Evolutionary conservation across 805 yeast species (phyloP).

Genomic region (Torulaspora microellipsoides): DNA sequence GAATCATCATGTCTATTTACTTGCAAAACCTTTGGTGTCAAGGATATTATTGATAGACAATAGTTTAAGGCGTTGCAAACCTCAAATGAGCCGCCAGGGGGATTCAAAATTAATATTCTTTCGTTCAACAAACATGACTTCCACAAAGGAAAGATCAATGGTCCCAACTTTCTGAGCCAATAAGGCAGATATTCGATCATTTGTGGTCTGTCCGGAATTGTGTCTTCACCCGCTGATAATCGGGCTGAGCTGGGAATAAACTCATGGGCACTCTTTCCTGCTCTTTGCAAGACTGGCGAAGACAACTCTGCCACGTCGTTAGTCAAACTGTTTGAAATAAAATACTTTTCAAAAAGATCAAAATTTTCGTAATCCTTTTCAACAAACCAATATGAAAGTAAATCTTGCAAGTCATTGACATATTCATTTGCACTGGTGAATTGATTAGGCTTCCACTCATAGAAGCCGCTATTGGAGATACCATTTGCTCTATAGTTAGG

Average conservation of each 20-base stretch:
- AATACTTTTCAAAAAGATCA: conserved; percentile 17
- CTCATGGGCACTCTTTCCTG: conserved; percentile 13
- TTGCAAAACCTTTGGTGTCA: conserved; percentile 11
- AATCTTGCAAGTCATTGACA: conserved; percentile 16
- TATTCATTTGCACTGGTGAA: conserved; percentile 21
- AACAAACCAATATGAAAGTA: conserved; percentile 24
- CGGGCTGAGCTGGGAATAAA: conserved; percentile 1
- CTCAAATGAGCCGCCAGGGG: conserved; percentile 27
- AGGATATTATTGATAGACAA: conserved; percentile 24
- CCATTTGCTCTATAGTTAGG: conserved; percentile 25
- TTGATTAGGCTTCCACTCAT: conserved; percentile 18
- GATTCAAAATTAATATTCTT: conserved; percentile 27
- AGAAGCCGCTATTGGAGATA: conserved; percentile 3
- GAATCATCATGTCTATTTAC: conserved; percentile 6
- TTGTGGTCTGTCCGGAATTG: conserved; percentile 6
- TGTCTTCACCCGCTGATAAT: background rate
- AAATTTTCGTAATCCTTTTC: conserved; percentile 10
- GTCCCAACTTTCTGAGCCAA: conserved; percentile 32
- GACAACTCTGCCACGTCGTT: conserved; percentile 9
- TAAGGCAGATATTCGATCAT: conserved; percentile 21
- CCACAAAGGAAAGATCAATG: conserved; percentile 34
- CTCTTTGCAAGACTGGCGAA: conserved; percentile 15
- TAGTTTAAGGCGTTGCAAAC: conserved; percentile 27
- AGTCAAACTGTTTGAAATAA: conserved; percentile 10
- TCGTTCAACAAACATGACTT: conserved; percentile 27